These are phyloP conservation scores for Chrysosporium keratinophilum DNA, from an alignment of 2,329 filamentous ascomycete genomes.

Conservation along the genomic window DNA sequence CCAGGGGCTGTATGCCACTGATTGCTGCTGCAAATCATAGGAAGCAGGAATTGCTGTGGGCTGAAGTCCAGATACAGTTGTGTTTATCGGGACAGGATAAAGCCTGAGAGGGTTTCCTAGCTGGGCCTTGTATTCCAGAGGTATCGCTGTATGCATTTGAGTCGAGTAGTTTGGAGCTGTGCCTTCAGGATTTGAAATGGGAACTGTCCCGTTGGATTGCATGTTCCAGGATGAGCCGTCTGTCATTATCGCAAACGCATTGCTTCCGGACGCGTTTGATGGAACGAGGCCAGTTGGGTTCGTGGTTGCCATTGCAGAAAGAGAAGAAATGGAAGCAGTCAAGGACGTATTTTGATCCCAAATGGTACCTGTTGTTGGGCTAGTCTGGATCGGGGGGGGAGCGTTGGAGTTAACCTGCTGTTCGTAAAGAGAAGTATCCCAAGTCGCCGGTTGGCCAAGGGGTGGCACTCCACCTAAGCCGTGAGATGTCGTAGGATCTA, in stretches of 20 bases:
- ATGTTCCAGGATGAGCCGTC: conserved; percentile 7
- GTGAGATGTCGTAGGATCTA: conserved; percentile 26
- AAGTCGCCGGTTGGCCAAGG: conserved; percentile 28
- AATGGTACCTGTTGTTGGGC: conserved; percentile 3
- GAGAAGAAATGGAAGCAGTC: conserved; percentile 8
- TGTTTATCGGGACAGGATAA: conserved; percentile 3
- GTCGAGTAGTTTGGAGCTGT: neutral
- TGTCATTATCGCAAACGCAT: neutral
- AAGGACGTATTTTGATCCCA: conserved; percentile 6
- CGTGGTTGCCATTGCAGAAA: conserved; percentile 3
- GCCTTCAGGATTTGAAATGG: conserved; percentile 3
- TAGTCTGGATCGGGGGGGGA: conserved; percentile 1
- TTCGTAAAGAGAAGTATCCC: conserved; percentile 32
- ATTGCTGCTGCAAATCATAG: conserved; percentile 2
- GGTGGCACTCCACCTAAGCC: conserved; percentile 23
- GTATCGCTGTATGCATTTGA: conserved; percentile 1
- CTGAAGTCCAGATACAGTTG: neutral
- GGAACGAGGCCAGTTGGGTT: conserved; percentile 8
- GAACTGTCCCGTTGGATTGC: conserved; percentile 1
- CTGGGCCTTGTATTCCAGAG: conserved; percentile 1
- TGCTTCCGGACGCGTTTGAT: conserved; percentile 5
- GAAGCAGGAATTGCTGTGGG: neutral
- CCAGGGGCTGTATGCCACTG: conserved; percentile 8
- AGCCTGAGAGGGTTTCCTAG: conserved; percentile 1
- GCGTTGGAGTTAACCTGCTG: conserved; percentile 26